Conservation (phyloP, 2,329 filamentous ascomycete genomes). For the Exophiala spinifera region DNA sequence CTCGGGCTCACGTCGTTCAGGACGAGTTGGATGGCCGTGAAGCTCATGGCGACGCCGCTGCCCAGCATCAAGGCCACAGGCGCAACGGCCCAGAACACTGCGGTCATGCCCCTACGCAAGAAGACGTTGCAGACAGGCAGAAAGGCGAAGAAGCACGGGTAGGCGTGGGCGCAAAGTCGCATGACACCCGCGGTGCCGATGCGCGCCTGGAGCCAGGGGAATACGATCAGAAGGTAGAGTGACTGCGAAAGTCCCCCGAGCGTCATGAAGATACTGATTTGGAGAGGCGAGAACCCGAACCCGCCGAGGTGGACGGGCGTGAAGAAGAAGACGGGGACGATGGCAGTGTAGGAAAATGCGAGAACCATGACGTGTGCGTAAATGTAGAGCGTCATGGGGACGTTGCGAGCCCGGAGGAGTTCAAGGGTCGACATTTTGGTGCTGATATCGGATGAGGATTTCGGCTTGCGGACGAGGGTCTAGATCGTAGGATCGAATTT, state of each 20-base stretch:
- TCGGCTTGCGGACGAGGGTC: slow-evolving; percentile 13
- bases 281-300: slow-evolving; percentile 57
- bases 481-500: neutral
- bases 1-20: slow-evolving; percentile 71
- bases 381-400: slow-evolving; percentile 62
- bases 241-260: slow-evolving; percentile 65
- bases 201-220: slow-evolving; percentile 64
- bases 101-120: slow-evolving; percentile 47
- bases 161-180: slow-evolving; percentile 54
- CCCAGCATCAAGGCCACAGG: slow-evolving; percentile 53
- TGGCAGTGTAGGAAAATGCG: slow-evolving; percentile 68
- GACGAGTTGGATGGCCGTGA: slow-evolving; percentile 66
- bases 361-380: slow-evolving; percentile 67
- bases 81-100: slow-evolving; percentile 57
- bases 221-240: slow-evolving; percentile 66
- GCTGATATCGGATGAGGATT: slow-evolving; percentile 1
- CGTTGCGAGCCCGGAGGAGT: slow-evolving; percentile 62
- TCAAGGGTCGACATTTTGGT: slow-evolving; percentile 47
- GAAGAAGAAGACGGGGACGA: slow-evolving; percentile 67
- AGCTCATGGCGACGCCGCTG: slow-evolving; percentile 64
- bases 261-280: slow-evolving; percentile 66
- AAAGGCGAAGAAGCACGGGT: slow-evolving; percentile 62
- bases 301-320: slow-evolving; percentile 63
- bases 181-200: slow-evolving; percentile 66
- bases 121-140: slow-evolving; percentile 57